Conservation (phyloP, 2,329 filamentous ascomycete species). For the Dactylellina haptotyla region DNA sequence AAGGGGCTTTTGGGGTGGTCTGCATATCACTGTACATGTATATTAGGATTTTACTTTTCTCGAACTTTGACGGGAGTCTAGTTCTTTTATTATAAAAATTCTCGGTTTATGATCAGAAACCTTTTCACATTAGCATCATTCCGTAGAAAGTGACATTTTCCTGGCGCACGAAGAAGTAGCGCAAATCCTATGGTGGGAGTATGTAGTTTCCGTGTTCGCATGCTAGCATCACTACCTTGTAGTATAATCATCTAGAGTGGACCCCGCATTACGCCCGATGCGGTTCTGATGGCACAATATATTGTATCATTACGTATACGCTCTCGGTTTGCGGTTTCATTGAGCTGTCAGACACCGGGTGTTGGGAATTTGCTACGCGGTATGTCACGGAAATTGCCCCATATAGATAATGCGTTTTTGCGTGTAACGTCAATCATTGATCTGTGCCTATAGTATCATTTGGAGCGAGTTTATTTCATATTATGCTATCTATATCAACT, state of each 20-base stretch:
- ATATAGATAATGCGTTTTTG: too few relatives aligned
- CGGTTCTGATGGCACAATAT: too few relatives aligned
- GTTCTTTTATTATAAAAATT: constrained; percentile 41
- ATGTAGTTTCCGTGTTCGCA: not conserved
- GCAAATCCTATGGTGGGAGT: not conserved
- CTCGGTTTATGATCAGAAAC: constrained; percentile 39
- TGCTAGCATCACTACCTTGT: too few relatives aligned
- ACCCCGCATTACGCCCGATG: too few relatives aligned
- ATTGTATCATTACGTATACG: too few relatives aligned
- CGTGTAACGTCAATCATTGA: not conserved
- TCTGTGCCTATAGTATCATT: too few relatives aligned
- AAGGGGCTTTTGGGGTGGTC: constrained; percentile 7
- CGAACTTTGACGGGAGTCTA: constrained; percentile 29
- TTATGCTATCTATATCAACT: too few relatives aligned
- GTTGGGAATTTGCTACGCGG: not conserved
- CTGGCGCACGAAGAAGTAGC: not conserved
- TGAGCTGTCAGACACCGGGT: too few relatives aligned
- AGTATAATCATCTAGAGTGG: too few relatives aligned
- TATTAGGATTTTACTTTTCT: constrained; percentile 39
- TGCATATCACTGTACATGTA: constrained; percentile 33
- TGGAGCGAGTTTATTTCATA: too few relatives aligned
- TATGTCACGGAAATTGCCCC: not conserved
- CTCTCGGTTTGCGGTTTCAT: too few relatives aligned
- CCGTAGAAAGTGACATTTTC: not conserved
- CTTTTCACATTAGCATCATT: not conserved